Evolutionary conservation across 2,329 filamentous ascomycete species (phyloP).

Genomic region (Alternaria infectoria): DNA sequence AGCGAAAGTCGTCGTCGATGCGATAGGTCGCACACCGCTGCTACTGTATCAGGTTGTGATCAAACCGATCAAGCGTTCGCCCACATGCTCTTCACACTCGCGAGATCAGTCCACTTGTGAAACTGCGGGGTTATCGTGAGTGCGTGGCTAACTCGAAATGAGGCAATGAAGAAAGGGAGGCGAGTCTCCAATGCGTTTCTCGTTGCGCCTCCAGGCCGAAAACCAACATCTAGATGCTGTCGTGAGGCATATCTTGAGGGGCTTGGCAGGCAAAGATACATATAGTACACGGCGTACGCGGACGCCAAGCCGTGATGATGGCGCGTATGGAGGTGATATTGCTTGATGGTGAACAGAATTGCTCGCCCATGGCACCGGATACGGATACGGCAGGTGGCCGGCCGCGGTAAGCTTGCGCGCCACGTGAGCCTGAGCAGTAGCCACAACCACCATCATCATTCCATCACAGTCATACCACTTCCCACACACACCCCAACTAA

Average conservation of each 20-base stretch:
- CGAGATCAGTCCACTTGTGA: neutral
- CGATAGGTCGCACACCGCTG: neutral
- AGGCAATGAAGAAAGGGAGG: slow-evolving; percentile 19
- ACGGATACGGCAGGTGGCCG: neutral
- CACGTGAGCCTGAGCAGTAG: neutral
- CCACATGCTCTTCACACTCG: neutral
- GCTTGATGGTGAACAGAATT: neutral
- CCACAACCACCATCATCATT: neutral
- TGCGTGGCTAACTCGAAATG: slow-evolving; percentile 13
- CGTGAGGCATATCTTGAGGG: neutral
- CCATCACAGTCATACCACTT: neutral
- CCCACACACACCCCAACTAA: neutral
- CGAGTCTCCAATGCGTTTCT: slow-evolving; percentile 1
- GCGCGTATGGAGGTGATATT: neutral
- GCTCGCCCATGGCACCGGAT: neutral
- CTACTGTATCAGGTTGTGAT: neutral
- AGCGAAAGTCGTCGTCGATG: neutral
- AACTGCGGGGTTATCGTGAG: neutral
- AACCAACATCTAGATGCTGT: neutral
- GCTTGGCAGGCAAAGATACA: neutral
- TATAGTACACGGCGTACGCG: neutral
- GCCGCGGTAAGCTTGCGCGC: neutral
- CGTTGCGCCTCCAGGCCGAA: neutral
- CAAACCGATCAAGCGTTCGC: slow-evolving; percentile 10
- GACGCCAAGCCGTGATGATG: neutral